These are phyloP conservation scores for Fomitopsis betulina DNA, from an alignment of 1,284 basidiomycete species.

Conservation along the genomic window DNA sequence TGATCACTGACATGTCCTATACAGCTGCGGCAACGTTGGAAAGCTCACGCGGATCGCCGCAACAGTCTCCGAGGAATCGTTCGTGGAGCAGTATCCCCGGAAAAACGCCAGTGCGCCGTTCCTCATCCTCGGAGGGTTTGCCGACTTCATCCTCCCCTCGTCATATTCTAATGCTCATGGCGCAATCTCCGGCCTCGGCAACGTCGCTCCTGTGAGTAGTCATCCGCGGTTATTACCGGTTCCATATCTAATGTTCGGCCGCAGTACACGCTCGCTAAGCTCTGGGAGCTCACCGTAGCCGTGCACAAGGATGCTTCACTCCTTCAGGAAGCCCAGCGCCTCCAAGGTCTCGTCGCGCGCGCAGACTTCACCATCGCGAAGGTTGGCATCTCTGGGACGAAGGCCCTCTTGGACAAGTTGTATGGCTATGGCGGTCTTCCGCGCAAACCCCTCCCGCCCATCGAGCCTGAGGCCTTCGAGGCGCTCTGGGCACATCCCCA, in stretches of 20 bases:
- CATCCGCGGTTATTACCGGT: slow-evolving; percentile 10
- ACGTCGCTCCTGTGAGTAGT: slow-evolving; percentile 41
- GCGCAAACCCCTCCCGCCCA: slow-evolving; percentile 71
- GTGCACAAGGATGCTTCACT: slow-evolving; percentile 48
- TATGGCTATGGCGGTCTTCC: slow-evolving; percentile 77
- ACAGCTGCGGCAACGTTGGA: slow-evolving; percentile 84
- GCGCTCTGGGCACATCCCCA: slow-evolving; percentile 69
- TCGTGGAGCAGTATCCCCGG: slow-evolving; percentile 57
- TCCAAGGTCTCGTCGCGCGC: slow-evolving; percentile 78
- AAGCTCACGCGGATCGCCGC: slow-evolving; percentile 83
- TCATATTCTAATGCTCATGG: slow-evolving; percentile 44
- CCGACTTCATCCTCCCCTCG: slow-evolving; percentile 51
- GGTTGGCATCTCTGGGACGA: slow-evolving; percentile 77
- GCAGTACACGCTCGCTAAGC: slow-evolving; percentile 55
- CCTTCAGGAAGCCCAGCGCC: slow-evolving; percentile 64
- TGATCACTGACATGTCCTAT: neutral
- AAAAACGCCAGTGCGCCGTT: slow-evolving; percentile 63
- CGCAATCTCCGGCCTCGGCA: slow-evolving; percentile 54
- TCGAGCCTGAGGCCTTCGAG: slow-evolving; percentile 47
- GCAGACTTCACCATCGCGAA: slow-evolving; percentile 81
- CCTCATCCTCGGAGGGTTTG: slow-evolving; percentile 52
- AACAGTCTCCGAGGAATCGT: slow-evolving; percentile 55
- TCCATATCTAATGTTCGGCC: neutral
- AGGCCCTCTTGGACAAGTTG: slow-evolving; percentile 70
- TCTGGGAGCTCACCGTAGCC: slow-evolving; percentile 59